phyloP scores from a whole-genome alignment of 164 flowering plant genomes.

The Taxillus chinensis region DNA sequence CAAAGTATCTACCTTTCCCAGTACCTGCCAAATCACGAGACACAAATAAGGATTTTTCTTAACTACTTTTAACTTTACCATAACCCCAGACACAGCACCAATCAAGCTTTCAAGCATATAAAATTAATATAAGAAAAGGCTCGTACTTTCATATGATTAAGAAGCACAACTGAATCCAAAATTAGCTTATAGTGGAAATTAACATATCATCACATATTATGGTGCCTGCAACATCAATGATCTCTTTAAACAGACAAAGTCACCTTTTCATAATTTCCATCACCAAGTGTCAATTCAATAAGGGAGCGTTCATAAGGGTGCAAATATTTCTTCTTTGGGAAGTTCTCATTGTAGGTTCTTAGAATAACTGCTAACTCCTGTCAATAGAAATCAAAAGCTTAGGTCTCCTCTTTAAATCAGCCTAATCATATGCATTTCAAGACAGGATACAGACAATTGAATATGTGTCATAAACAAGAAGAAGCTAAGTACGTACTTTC shows the following conservation, averaged over 20 bases:
- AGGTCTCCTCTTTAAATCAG: neutral
- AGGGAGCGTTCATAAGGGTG: conserved; percentile 93
- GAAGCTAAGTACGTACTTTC: conserved; percentile 47
- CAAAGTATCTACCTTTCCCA: conserved; percentile 60
- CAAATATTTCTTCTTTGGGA: conserved; percentile 60
- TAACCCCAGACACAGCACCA: no score
- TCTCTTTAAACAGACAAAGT: neutral
- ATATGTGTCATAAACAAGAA: neutral
- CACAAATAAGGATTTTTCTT: no score
- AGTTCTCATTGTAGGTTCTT: conserved; percentile 54
- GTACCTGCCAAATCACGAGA: conserved; percentile 40
- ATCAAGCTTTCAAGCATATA: no score
- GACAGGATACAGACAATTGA: neutral
- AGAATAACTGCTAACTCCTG: conserved; percentile 86
- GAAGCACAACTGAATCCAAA: neutral
- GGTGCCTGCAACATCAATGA: neutral
- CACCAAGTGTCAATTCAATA: conserved; percentile 87
- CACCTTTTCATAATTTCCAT: conserved; percentile 92
- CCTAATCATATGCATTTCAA: neutral
- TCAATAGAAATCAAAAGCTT: conserved; percentile 7
- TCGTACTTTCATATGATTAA: no score
- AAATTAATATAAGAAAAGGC: no score
- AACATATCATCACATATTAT: neutral
- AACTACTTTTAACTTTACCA: no score
- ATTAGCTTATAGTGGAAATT: neutral